Base-by-base conservation (phyloP, 495 filamentous ascomycete species). In the Podospora australis region DNA sequence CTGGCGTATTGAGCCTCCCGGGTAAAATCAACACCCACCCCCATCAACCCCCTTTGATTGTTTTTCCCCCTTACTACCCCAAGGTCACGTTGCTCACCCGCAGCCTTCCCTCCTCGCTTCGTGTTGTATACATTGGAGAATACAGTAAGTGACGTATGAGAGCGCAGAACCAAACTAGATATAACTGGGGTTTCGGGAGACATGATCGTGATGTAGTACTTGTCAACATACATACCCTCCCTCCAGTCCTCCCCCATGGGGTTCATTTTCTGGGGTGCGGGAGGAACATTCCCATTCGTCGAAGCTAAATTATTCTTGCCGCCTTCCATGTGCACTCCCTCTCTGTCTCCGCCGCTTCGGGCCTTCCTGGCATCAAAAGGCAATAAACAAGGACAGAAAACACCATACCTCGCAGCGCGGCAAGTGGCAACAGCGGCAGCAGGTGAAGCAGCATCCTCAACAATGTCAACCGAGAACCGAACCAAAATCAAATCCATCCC, bases 291-390 rank as follows among this genome's bases (percentile, higher is more conserved):
- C 23, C 41, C 19, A 25, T 50, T 36, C 19, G 34, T 39, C n/a
- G n/a, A n/a, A n/a, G n/a, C n/a, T n/a, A n/a, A n/a, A n/a, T n/a
- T n/a, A n/a, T n/a, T n/a, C n/a, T n/a, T n/a, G n/a, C n/a, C n/a
- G n/a, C n/a, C n/a, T n/a, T n/a, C n/a, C n/a, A n/a, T n/a, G n/a
- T n/a, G 6, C 21, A 23, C 30, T 26, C 13, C 34, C 39, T 39
- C 32, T 24, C 10, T 30, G 16, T 21, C 32, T 46, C 20, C 46
- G 30, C 46, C 48, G 42, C 51, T 50, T 53, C 54, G 54, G 57
- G 44, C 50, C 54, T 60, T 57, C 46, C 48, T 46, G 44, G 41
- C 45, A 52, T 56, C 22, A 50, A 54, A 44, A 22, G 44, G n/a
- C 32, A 19, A 32, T 30, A 35, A 14, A 24, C 22, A 24, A 14